These are phyloP conservation scores for Hypoxylon cercidicola DNA, from an alignment of 495 filamentous ascomycete species.

Conservation along the genomic window DNA sequence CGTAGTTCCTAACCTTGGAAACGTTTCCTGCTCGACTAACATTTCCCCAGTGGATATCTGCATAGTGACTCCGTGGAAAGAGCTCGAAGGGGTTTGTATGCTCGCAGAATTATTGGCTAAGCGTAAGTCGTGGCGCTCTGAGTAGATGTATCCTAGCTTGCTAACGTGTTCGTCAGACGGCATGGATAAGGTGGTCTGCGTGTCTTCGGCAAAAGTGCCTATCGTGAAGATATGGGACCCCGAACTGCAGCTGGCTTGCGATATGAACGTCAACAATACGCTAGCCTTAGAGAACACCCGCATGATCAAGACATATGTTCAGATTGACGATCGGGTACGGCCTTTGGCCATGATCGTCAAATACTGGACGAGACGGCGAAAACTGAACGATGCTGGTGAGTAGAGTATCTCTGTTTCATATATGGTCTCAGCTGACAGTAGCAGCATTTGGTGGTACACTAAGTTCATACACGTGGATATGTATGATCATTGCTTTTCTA, in stretches of 20 bases:
- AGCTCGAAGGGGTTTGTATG: slow-evolving; percentile 85
- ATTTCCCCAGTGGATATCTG: slow-evolving; percentile 87
- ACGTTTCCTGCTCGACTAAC: slow-evolving; percentile 37
- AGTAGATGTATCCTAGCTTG: slow-evolving; percentile 42
- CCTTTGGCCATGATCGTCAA: slow-evolving; percentile 96
- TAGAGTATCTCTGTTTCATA: slow-evolving; percentile 19
- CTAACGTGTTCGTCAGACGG: slow-evolving; percentile 70
- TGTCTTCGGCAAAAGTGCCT: slow-evolving; percentile 92
- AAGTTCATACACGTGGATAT: slow-evolving; percentile 99
- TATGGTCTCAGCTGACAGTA: slow-evolving; percentile 25
- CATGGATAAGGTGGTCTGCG: slow-evolving; percentile 94
- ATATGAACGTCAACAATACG: slow-evolving; percentile 99
- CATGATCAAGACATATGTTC: slow-evolving; percentile 97
- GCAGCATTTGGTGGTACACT: slow-evolving; percentile 90
- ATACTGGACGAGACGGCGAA: slow-evolving; percentile 91
- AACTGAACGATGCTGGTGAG: slow-evolving; percentile 95
- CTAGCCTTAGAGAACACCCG: slow-evolving; percentile 93
- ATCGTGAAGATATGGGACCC: slow-evolving; percentile 99
- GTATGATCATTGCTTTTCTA: slow-evolving; percentile 96
- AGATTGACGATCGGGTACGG: slow-evolving; percentile 90
- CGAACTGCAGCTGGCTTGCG: slow-evolving; percentile 87
- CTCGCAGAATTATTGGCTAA: slow-evolving; percentile 84
- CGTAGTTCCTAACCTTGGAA: slow-evolving; percentile 42
- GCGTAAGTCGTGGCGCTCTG: slow-evolving; percentile 62
- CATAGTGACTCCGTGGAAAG: slow-evolving; percentile 87